Evolutionary conservation across 257 asterid genomes (phyloP), one percentile per base, ranked within the genome.

Genomic region (Thymus mandschuricus): DNA sequence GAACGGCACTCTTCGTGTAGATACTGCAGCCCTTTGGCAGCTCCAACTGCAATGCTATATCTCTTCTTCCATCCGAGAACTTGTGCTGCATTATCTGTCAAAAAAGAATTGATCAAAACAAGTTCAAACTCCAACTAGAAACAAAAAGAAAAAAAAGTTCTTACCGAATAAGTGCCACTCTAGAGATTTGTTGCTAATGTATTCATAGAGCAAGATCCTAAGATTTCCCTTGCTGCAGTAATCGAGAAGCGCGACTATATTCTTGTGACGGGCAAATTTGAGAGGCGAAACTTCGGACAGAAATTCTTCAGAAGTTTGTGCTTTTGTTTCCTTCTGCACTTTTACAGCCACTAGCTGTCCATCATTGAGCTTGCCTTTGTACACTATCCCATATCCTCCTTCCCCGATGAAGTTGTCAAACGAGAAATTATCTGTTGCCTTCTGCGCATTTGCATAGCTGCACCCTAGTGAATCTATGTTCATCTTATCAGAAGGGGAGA

Each of bases 81-180:
- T 51, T 48, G 27, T 8, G 43, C 85, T 10, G 73, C 8, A 71
- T 82, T 78, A 68, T 85, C 95, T 90, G 83, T 43, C 60, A 31
- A 58, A 77, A 52, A 73, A 60, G 5, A 55, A 10, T 44, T 9
- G 57, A 49, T 11, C 13, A 46, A 33, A 48, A 64, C 40, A 34
- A 48, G 2, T 67, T 21, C 30, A 51, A n/a, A n/a, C 28, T 49
- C 0, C 2, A 15, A 5, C 1, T 3, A 4, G 1, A n/a, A 15
- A 51, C 5, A 15, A 15, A 51, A n/a, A 4, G 3, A 21, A 52
- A 15, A 52, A 21, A 13, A 5, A 4, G 1, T 0, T 13, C 80
- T 71, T 66, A 90, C 97, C 94, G 38, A 88, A 88, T 48, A 91
- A 74, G 78, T 88, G 92, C 92, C 90, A 86, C 41, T 86, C 90